Evolutionary conservation across 805 yeast species (phyloP), one percentile per base, ranked within the genome.

Genomic region (Candida sphagnicola): DNA sequence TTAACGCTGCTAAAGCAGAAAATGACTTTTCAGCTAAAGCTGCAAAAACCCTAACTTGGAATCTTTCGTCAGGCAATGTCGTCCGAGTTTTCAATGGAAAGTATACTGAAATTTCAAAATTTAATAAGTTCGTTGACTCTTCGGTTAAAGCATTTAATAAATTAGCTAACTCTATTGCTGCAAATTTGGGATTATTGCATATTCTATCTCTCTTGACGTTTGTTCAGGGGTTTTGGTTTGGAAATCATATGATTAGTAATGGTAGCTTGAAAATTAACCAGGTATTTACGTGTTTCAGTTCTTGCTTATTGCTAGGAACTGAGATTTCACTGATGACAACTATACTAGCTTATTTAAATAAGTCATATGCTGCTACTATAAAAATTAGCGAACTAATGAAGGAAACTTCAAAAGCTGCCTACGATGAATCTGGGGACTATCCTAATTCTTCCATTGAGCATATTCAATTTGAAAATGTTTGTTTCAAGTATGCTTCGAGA

Each of bases 181-280:
- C 74, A 0, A 89, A 87, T 52, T 57, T 74, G 16, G 82, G 85
- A 0, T 31, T 75, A 0, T 58, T 82, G 36, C 75, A 82, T 48
- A 61, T 75, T 17, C 47, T 90, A 3, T 72, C 82, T 0, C 64
- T 87, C 28, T 55, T 80, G 53, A 81, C 89, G 80, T 89, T 91
- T 65, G 85, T 90, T 2, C 96, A 87, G 59, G 95, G 91, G 0
- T 85, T 93, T 50, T 89, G 95, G 87, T 91, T 83, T 62, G 99
- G 98, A 1, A 75, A 82, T 19, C 70, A 69, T 32, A 72, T 85
- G 67, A 81, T 88, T 3, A 58, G 61, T 25, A 57, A 61, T 4
- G 77, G 78, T 0, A 67, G 72, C 6, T 54, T 80, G 11, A 49
- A 65, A 1, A 63, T 87, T 2, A 82, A 85, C 10, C 72, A 78